Conservation (phyloP, 768 basidiomycete species). For the Boletus fagicola region DNA sequence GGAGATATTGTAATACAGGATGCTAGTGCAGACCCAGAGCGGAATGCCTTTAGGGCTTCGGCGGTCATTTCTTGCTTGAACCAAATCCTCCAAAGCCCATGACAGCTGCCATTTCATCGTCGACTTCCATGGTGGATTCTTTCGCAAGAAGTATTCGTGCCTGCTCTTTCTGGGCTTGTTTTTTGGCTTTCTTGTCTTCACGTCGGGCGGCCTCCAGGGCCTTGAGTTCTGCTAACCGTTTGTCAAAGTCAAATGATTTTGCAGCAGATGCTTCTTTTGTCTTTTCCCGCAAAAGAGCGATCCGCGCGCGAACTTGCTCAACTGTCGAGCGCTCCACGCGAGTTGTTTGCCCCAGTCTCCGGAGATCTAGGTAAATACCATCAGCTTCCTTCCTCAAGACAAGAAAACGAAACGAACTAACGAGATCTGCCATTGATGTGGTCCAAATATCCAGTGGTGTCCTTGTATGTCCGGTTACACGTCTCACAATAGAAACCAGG, state of each 20-base stretch:
- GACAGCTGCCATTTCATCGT: conserved; percentile 69
- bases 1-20: conserved; percentile 15
- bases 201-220: conserved; percentile 66
- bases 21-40: conserved; percentile 11
- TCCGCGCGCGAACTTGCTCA: conserved; percentile 88
- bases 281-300: conserved; percentile 82
- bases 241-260: conserved; percentile 93
- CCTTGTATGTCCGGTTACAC: conserved; percentile 90
- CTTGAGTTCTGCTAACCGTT: conserved; percentile 80
- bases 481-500: conserved; percentile 94
- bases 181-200: conserved; percentile 73
- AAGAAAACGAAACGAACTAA: conserved; percentile 43
- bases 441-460: conserved; percentile 90
- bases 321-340: conserved; percentile 87
- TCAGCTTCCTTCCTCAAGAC: conserved; percentile 1
- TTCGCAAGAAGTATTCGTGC: conserved; percentile 63
- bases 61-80: conserved; percentile 70
- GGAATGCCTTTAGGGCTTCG: background rate
- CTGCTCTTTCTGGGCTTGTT: conserved; percentile 75
- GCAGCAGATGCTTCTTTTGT: conserved; percentile 79
- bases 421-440: conserved; percentile 94
- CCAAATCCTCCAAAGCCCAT: conserved; percentile 96
- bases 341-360: conserved; percentile 93
- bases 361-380: conserved; percentile 61
- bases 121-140: conserved; percentile 44